These are phyloP conservation scores for Albatrellus ellisii DNA, from an alignment of 768 basidiomycete genomes.

Conservation along the genomic window DNA sequence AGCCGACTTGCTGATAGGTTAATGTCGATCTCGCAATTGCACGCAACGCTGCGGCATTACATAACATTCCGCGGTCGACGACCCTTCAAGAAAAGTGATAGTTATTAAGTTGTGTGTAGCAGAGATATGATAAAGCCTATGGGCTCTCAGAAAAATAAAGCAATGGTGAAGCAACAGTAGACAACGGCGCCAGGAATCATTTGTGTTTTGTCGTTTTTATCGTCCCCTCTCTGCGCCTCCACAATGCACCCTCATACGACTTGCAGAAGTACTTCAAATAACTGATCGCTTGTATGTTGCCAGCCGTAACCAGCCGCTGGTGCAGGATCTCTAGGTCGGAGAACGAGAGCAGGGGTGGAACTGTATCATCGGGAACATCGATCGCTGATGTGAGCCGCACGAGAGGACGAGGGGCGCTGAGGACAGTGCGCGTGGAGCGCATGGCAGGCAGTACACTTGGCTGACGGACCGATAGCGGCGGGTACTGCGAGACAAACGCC, in stretches of 20 bases:
- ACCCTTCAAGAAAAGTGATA: too few species aligned
- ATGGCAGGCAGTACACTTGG: conserved; percentile 27
- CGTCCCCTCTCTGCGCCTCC: conserved; percentile 36
- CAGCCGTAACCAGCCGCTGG: conserved; percentile 42
- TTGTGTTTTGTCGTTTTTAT: too few species aligned
- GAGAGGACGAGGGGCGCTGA: conserved; percentile 45
- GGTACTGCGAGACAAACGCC: conserved; percentile 52
- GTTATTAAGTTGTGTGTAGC: too few species aligned
- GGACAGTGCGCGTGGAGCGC: conserved; percentile 44
- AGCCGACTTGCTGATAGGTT: too few species aligned
- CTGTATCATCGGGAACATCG: conserved; percentile 58
- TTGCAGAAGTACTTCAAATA: conserved; percentile 65
- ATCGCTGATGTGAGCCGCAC: conserved; percentile 52
- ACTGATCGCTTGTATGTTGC: conserved; percentile 32
- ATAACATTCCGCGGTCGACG: too few species aligned
- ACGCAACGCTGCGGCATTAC: too few species aligned
- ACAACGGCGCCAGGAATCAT: too few species aligned
- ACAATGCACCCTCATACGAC: conserved; percentile 59
- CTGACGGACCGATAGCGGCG: conserved; percentile 36
- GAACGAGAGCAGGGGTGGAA: conserved; percentile 73
- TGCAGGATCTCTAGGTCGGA: conserved; percentile 70
- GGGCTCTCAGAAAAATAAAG: too few species aligned
- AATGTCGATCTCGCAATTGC: too few species aligned
- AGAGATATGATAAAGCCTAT: too few species aligned
- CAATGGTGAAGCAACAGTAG: too few species aligned